phyloP scores from a whole-genome alignment of 2,329 filamentous ascomycete genomes.

The Fusarium metavorans region DNA sequence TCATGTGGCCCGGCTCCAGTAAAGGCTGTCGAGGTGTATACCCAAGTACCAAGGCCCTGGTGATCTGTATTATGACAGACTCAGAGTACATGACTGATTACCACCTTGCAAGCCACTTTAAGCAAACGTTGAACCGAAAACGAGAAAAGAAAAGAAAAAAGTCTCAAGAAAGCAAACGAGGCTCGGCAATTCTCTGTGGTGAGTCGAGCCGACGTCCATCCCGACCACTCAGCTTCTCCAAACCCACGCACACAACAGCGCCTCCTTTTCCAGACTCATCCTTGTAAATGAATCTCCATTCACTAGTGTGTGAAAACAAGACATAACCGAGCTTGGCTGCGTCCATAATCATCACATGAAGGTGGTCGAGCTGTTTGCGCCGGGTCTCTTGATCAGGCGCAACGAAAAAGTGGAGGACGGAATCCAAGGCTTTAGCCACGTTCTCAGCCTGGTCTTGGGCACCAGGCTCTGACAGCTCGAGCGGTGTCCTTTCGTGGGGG shows the following conservation, averaged over 20 bases:
- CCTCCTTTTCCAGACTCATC: neutral
- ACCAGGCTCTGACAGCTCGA: neutral
- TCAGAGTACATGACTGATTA: neutral
- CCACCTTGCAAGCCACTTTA: neutral
- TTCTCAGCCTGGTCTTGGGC: neutral
- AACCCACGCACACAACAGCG: neutral
- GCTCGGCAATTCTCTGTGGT: neutral
- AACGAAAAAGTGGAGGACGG: neutral
- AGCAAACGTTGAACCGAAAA: neutral
- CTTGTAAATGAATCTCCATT: conserved; percentile 2
- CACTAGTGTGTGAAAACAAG: conserved; percentile 2
- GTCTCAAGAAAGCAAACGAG: neutral
- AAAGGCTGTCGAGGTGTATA: neutral
- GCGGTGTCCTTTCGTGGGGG: neutral
- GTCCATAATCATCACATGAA: neutral
- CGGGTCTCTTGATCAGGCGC: neutral
- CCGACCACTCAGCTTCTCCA: neutral
- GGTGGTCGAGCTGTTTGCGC: neutral
- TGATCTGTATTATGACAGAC: neutral
- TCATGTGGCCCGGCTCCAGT: neutral
- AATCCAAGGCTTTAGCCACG: neutral
- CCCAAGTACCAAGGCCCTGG: neutral
- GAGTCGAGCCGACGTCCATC: neutral
- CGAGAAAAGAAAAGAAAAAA: neutral
- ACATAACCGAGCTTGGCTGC: conserved; percentile 1